phyloP scores from a whole-genome alignment of 805 yeast species.

The Wickerhamomyces bisporus region DNA sequence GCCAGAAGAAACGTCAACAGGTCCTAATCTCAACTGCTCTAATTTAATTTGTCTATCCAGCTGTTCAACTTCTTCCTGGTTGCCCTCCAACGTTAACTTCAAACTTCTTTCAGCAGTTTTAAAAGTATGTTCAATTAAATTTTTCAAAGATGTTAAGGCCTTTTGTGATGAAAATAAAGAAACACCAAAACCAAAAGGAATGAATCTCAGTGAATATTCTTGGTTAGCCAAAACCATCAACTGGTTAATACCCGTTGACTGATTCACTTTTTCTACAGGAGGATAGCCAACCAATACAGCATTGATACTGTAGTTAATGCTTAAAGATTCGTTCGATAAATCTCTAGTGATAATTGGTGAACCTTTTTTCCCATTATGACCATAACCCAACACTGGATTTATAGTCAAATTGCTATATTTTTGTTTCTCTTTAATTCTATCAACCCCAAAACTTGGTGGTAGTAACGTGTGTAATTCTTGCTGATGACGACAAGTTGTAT shows the following conservation, averaged over 20 bases:
- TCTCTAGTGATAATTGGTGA: constrained; percentile 51
- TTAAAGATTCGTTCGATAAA: constrained; percentile 38
- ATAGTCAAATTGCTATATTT: constrained; percentile 28
- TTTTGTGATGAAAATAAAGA: constrained; percentile 15
- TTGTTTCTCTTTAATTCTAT: constrained; percentile 25
- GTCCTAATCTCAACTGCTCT: constrained; percentile 11
- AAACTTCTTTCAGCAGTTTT: constrained; percentile 14
- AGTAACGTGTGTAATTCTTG: constrained; percentile 32
- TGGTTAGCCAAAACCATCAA: constrained; percentile 29
- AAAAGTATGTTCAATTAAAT: constrained; percentile 11
- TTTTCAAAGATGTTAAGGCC: constrained; percentile 8
- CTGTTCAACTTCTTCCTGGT: constrained; percentile 10
- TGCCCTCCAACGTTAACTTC: constrained; percentile 13
- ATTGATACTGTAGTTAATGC: constrained; percentile 50
- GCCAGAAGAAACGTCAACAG: background rate
- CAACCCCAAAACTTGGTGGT: constrained; percentile 39
- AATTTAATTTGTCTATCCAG: constrained; percentile 16
- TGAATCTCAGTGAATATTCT: constrained; percentile 33
- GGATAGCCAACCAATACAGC: constrained; percentile 51
- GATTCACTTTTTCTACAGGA: constrained; percentile 20
- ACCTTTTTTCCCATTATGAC: constrained; percentile 45
- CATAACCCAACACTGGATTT: constrained; percentile 38
- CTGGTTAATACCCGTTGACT: constrained; percentile 7
- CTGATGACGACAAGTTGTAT: constrained; percentile 45
- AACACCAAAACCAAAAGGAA: constrained; percentile 34